These are phyloP conservation scores for Candolleomyces efflorescens DNA, from an alignment of 768 basidiomycete species.

Conservation along the genomic window DNA sequence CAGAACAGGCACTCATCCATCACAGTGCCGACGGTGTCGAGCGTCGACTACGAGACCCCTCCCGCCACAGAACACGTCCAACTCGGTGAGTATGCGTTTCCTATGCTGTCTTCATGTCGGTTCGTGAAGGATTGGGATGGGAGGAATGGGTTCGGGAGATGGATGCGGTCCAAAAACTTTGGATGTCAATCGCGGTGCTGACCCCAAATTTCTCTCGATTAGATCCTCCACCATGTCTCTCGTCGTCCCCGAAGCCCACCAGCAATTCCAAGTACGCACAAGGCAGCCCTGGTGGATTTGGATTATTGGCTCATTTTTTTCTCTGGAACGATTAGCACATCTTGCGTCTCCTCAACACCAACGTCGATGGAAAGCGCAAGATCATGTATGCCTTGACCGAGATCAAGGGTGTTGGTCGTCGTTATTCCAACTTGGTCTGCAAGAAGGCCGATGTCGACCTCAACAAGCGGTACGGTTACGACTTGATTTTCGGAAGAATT, in stretches of 20 bases:
- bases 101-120: not conserved
- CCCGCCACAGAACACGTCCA: not conserved
- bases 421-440: constrained; percentile 98
- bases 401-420: constrained; percentile 99
- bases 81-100: constrained; percentile 8
- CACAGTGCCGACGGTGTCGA: constrained; percentile 4
- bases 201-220: constrained; percentile 14
- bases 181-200: not conserved
- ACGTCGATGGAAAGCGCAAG: constrained; percentile 99
- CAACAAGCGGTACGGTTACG: constrained; percentile 80
- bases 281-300: not conserved
- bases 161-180: constrained; percentile 1
- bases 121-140: not conserved
- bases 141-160: not conserved
- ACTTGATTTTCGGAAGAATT: not conserved
- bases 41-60: constrained; percentile 4
- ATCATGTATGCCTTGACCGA: constrained; percentile 99
- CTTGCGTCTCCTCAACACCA: constrained; percentile 97
- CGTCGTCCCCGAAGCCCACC: constrained; percentile 92
- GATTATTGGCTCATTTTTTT: constrained; percentile 3
- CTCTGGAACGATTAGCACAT: constrained; percentile 75
- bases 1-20: not conserved
- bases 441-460: constrained; percentile 99
- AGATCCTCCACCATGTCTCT: constrained; percentile 72
- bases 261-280: constrained; percentile 85